phyloP scores from a whole-genome alignment of 2,329 filamentous ascomycete species.

The Paracamarosporium sp. region DNA sequence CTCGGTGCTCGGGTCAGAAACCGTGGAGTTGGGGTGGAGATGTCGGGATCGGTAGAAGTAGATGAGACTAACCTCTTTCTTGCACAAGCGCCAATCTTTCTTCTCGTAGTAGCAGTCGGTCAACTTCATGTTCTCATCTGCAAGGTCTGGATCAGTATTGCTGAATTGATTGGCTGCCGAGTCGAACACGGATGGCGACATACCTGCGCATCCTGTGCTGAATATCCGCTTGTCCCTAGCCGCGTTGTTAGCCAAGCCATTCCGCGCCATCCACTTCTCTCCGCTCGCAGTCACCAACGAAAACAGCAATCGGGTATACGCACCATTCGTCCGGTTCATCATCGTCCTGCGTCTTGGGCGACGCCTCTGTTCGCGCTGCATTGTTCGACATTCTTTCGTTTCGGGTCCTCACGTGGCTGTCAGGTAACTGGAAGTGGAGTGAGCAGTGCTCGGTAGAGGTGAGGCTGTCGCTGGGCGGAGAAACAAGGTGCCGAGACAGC shows the following conservation, averaged over 20 bases:
- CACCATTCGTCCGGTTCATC: slow-evolving; percentile 98
- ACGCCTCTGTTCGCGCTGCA: slow-evolving; percentile 49
- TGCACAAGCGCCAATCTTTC: slow-evolving; percentile 93
- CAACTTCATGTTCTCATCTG: slow-evolving; percentile 87
- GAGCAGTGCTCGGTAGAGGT: slow-evolving; percentile 25
- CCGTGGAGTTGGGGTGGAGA: neutral
- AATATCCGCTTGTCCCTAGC: slow-evolving; percentile 97
- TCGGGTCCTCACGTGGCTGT: neutral
- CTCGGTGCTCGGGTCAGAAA: neutral
- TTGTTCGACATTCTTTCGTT: slow-evolving; percentile 62
- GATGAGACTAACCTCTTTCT: slow-evolving; percentile 74
- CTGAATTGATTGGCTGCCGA: neutral
- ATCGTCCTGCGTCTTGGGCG: slow-evolving; percentile 63
- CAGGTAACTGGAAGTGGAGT: slow-evolving; percentile 8
- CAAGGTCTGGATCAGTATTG: neutral
- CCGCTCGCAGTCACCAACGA: neutral
- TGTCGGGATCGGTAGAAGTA: neutral
- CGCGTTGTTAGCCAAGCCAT: slow-evolving; percentile 10
- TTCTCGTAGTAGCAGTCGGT: slow-evolving; percentile 96
- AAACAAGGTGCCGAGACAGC: slow-evolving; percentile 30
- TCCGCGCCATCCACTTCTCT: slow-evolving; percentile 22
- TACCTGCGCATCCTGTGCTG: slow-evolving; percentile 92
- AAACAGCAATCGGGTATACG: slow-evolving; percentile 38
- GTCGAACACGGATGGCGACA: neutral
- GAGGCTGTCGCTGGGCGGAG: slow-evolving; percentile 26